These are phyloP conservation scores for Agrostemma githago DNA, from an alignment of 148 eudicot species.

Conservation along the genomic window DNA sequence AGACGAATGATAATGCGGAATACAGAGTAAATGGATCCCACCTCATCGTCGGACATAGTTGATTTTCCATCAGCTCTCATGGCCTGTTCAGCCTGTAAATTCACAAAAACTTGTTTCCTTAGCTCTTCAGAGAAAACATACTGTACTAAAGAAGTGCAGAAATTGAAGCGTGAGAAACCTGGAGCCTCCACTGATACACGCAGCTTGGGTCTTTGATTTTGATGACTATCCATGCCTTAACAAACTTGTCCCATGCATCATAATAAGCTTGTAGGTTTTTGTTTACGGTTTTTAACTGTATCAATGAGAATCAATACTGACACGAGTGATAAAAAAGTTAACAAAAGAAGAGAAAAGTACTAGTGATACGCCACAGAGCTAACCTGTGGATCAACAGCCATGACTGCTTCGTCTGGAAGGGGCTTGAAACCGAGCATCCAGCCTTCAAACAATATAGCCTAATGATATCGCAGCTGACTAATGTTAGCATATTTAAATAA, in stretches of 20 bases:
- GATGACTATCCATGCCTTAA: slow-evolving; percentile 84
- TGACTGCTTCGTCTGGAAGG: slow-evolving; percentile 57
- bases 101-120: slow-evolving; percentile 9
- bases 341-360: not conserved
- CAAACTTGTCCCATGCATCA: slow-evolving; percentile 86
- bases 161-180: slow-evolving; percentile 40
- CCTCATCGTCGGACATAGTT: slow-evolving; percentile 94
- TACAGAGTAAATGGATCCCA: slow-evolving; percentile 14
- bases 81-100: slow-evolving; percentile 86
- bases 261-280: slow-evolving; percentile 67
- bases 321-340: not conserved
- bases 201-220: slow-evolving; percentile 83
- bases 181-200: slow-evolving; percentile 94
- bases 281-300: slow-evolving; percentile 75
- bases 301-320: slow-evolving; percentile 9
- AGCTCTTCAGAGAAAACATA: not conserved
- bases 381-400: slow-evolving; percentile 73
- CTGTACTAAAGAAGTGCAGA: not conserved
- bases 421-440: slow-evolving; percentile 99
- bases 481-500: not conserved
- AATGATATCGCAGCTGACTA: slow-evolving; percentile 9
- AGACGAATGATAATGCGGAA: not conserved
- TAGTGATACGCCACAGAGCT: slow-evolving; percentile 3
- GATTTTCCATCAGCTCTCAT: slow-evolving; percentile 89
- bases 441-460: slow-evolving; percentile 90